Evolutionary conservation across 1,284 basidiomycete species (phyloP).

Genomic region (Coniferiporia weirii): DNA sequence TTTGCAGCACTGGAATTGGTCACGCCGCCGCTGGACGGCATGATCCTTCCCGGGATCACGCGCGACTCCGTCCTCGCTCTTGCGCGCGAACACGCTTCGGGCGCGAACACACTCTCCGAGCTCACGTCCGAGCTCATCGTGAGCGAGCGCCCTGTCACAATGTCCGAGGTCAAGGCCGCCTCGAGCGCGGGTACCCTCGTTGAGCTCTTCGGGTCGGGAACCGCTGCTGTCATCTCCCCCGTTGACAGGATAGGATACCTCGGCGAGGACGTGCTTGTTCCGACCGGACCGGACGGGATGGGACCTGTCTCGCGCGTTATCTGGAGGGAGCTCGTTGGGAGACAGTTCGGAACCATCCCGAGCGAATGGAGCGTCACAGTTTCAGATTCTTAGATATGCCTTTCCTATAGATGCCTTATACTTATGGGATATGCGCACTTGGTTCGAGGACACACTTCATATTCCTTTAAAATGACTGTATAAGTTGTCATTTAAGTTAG

Average conservation of each 20-base stretch:
- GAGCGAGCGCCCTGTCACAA: conserved; percentile 81
- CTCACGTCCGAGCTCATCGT: conserved; percentile 70
- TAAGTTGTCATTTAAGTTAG: neutral
- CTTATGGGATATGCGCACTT: neutral
- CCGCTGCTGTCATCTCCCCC: conserved; percentile 82
- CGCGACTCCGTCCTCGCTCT: conserved; percentile 87
- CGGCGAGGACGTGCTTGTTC: conserved; percentile 80
- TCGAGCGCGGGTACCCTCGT: conserved; percentile 66
- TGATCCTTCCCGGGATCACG: conserved; percentile 96
- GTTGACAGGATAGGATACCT: conserved; percentile 86
- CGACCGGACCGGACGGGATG: conserved; percentile 84
- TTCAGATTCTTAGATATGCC: conserved; percentile 23
- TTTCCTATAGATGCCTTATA: conserved; percentile 1
- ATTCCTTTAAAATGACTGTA: neutral
- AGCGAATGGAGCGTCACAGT: conserved; percentile 79
- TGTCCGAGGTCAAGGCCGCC: conserved; percentile 83
- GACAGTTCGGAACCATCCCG: conserved; percentile 82
- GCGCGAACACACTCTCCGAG: conserved; percentile 49
- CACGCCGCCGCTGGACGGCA: conserved; percentile 90
- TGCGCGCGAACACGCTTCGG: conserved; percentile 70
- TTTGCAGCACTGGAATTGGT: conserved; percentile 67
- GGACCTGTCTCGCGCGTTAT: conserved; percentile 80
- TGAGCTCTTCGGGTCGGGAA: conserved; percentile 93
- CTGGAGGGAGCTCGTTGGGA: conserved; percentile 81
- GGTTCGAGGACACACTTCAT: neutral